Evolutionary conservation across 176 grass and related monocot genomes (phyloP).

Genomic region (Microstegium vimineum): DNA sequence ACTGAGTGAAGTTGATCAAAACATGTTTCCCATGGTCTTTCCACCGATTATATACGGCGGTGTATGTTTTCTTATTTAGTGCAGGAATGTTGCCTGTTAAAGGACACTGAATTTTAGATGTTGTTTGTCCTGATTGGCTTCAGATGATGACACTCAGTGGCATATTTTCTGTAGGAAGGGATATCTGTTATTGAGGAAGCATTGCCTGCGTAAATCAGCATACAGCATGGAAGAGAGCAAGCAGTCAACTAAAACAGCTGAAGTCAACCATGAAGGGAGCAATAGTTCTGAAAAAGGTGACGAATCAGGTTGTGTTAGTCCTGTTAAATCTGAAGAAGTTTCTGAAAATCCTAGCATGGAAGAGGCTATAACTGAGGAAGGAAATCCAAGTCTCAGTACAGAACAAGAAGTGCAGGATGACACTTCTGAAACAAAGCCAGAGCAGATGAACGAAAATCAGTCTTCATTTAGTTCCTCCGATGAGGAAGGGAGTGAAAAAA

Average conservation of each 20-base stretch:
- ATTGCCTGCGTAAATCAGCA: constrained; percentile 46
- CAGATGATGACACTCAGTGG: constrained; percentile 7
- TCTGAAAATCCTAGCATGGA: too few relatives aligned
- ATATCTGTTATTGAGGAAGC: constrained; percentile 69
- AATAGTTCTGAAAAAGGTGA: constrained; percentile 27
- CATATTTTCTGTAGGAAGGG: constrained; percentile 59
- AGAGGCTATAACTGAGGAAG: too few relatives aligned
- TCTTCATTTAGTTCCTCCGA: constrained; percentile 21
- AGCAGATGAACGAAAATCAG: constrained; percentile 20
- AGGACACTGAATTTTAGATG: neutral
- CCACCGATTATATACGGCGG: neutral
- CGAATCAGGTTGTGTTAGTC: too few relatives aligned
- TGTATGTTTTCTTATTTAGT: neutral
- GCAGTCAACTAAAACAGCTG: constrained; percentile 24
- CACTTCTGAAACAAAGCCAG: constrained; percentile 19
- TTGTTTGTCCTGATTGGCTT: neutral
- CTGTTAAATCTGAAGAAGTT: too few relatives aligned
- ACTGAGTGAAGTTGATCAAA: neutral
- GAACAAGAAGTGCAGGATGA: neutral
- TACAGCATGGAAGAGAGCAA: constrained; percentile 41
- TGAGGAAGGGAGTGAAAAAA: constrained; percentile 38
- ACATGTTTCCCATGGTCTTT: neutral
- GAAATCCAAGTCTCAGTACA: too few relatives aligned
- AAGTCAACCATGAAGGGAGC: constrained; percentile 24
- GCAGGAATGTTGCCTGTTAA: neutral